phyloP scores from a whole-genome alignment of 768 basidiomycete genomes.

The Phaeotremella fagi region DNA sequence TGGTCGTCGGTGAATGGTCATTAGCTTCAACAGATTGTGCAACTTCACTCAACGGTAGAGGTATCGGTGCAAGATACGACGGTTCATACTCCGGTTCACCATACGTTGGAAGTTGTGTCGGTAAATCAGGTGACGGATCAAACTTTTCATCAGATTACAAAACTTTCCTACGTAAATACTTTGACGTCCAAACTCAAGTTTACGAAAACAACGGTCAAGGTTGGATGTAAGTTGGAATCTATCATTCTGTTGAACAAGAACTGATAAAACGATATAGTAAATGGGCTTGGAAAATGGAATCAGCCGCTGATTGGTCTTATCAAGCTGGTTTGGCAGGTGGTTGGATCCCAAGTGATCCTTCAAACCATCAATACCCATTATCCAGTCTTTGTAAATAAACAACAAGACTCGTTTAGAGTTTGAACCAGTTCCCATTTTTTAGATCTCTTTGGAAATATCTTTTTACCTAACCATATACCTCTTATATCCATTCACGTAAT shows the following conservation, averaged over 20 bases:
- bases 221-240: constrained; percentile 9
- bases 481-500: too few species aligned
- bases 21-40: constrained; percentile 48
- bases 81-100: constrained; percentile 40
- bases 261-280: too few species aligned
- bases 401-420: neutral
- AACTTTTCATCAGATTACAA: constrained; percentile 71
- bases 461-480: too few species aligned
- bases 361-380: constrained; percentile 55
- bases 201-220: constrained; percentile 47
- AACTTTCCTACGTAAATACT: constrained; percentile 71
- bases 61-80: constrained; percentile 48
- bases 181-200: constrained; percentile 65
- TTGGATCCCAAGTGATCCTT: constrained; percentile 71
- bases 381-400: constrained; percentile 55
- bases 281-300: constrained; percentile 49
- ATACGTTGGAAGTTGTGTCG: constrained; percentile 30
- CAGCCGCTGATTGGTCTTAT: constrained; percentile 85
- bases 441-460: too few species aligned
- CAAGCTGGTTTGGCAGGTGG: constrained; percentile 71
- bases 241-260: too few species aligned
- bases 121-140: constrained; percentile 61
- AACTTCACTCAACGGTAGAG: constrained; percentile 40
- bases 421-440: neutral
- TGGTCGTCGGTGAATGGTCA: constrained; percentile 48